A percentile compares a stretch with the other conserved stretches of the same genome.
These are phyloP conservation scores for Crithidia fasciculata DNA, from an alignment of 208 protist species.

Conservation along the genomic window DNA sequence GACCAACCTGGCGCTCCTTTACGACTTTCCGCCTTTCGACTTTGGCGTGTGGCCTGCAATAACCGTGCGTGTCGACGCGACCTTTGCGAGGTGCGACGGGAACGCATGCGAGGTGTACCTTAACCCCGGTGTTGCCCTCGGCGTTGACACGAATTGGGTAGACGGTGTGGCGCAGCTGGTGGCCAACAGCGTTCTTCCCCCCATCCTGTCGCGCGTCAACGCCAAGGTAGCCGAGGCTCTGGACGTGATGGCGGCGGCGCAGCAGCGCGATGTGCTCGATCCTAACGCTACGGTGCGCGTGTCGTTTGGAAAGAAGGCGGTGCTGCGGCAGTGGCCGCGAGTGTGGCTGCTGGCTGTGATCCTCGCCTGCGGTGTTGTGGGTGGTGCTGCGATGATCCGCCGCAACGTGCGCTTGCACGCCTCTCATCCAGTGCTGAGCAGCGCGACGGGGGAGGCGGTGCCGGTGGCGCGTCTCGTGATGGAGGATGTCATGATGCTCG, in stretches of 20 bases:
- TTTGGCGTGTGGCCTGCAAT: background rate
- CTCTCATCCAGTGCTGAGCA: constrained; percentile 18
- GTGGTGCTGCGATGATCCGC: constrained; percentile 11
- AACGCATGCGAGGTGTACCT: constrained; percentile 27
- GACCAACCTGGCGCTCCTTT: background rate
- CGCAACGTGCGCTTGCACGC: constrained; percentile 29
- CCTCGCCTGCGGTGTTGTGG: background rate
- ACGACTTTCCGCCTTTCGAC: background rate
- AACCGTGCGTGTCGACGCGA: constrained; percentile 2
- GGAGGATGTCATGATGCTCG: constrained; percentile 54
- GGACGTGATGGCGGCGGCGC: background rate
- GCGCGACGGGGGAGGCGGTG: constrained; percentile 18
- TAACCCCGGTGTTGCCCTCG: constrained; percentile 11
- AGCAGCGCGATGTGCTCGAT: background rate
- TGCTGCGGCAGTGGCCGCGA: constrained; percentile 6
- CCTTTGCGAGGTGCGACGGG: constrained; percentile 4
- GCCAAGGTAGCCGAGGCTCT: constrained; percentile 1
- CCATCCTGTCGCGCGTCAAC: constrained; percentile 6
- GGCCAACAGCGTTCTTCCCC: background rate
- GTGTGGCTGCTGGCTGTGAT: constrained; percentile 6
- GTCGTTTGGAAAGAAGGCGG: constrained; percentile 16
- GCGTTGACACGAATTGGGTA: background rate
- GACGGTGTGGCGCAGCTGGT: constrained; percentile 6
- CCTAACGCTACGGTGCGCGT: constrained; percentile 5
- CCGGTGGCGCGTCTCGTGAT: constrained; percentile 33